Evolutionary conservation across 2,329 filamentous ascomycete species (phyloP).

Genomic region (Pseudogymnoascus pannorum): DNA sequence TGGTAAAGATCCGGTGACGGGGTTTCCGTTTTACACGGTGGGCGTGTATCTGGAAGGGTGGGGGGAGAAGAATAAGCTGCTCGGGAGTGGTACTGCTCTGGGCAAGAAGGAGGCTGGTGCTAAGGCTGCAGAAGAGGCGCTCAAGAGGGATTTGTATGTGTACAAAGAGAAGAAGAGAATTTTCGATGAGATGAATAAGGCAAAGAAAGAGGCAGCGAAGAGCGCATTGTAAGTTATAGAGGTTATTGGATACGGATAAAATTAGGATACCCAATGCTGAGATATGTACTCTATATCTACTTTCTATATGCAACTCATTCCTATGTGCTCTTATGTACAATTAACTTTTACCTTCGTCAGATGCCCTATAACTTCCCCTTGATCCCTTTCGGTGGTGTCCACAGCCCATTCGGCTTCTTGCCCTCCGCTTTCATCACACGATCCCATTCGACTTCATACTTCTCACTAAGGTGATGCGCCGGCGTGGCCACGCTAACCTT

Average conservation of each 20-base stretch:
- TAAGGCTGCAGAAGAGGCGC: slow-evolving; percentile 55
- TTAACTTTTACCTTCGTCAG: not conserved
- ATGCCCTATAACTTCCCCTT: slow-evolving; percentile 7
- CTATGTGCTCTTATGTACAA: not conserved
- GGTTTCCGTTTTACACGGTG: slow-evolving; percentile 53
- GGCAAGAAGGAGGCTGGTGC: slow-evolving; percentile 64
- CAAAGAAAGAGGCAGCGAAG: slow-evolving; percentile 18
- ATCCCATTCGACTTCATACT: slow-evolving; percentile 37
- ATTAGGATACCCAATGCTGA: slow-evolving; percentile 2
- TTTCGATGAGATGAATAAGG: slow-evolving; percentile 32
- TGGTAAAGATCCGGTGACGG: slow-evolving; percentile 46
- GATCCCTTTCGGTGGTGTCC: not conserved
- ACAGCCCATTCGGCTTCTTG: slow-evolving; percentile 9
- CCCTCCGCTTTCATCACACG: slow-evolving; percentile 31
- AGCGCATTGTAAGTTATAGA: not conserved
- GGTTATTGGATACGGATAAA: not conserved
- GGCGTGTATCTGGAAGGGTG: slow-evolving; percentile 61
- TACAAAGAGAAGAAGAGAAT: slow-evolving; percentile 40
- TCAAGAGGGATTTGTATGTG: slow-evolving; percentile 52
- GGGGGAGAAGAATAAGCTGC: slow-evolving; percentile 53
- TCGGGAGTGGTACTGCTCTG: slow-evolving; percentile 57
- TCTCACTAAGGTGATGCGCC: slow-evolving; percentile 29
- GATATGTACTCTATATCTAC: not conserved
- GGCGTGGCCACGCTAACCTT: slow-evolving; percentile 40
- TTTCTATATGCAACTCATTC: not conserved